A percentile compares a stretch with the other conserved stretches of the same genome.
These are phyloP conservation scores for Ophiostoma angusticollis DNA, from an alignment of 2,329 filamentous ascomycete genomes.

Conservation along the genomic window DNA sequence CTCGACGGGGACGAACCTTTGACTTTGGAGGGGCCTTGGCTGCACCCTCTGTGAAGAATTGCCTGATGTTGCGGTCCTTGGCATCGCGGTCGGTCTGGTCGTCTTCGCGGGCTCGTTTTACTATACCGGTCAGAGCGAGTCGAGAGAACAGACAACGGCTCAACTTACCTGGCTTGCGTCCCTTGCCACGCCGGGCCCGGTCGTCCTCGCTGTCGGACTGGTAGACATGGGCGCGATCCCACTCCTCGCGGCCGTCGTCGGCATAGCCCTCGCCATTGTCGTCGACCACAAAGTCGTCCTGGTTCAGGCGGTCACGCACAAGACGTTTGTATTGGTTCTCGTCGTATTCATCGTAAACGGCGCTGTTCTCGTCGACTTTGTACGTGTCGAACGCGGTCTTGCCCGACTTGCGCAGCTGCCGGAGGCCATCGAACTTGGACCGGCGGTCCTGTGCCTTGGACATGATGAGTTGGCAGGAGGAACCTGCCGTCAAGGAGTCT, in stretches of 20 bases:
- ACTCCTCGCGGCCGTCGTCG: slow-evolving; percentile 90
- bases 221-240: slow-evolving; percentile 59
- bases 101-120: slow-evolving; percentile 78
- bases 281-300: slow-evolving; percentile 97
- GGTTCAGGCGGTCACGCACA: slow-evolving; percentile 72
- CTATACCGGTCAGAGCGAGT: slow-evolving; percentile 28
- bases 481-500: not conserved
- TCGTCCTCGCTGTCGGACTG: slow-evolving; percentile 69
- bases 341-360: slow-evolving; percentile 91
- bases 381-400: slow-evolving; percentile 86
- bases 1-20: slow-evolving; percentile 45
- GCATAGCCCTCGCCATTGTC: slow-evolving; percentile 96
- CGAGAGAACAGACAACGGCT: not conserved
- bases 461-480: slow-evolving; percentile 13
- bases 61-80: slow-evolving; percentile 82
- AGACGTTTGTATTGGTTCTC: slow-evolving; percentile 97
- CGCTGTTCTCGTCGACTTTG: slow-evolving; percentile 68
- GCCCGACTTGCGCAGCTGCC: slow-evolving; percentile 71
- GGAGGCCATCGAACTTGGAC: slow-evolving; percentile 61
- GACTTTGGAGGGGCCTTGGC: slow-evolving; percentile 56
- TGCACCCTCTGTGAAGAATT: slow-evolving; percentile 78
- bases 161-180: slow-evolving; percentile 37
- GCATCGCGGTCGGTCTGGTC: slow-evolving; percentile 75
- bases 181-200: slow-evolving; percentile 30
- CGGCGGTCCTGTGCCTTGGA: slow-evolving; percentile 30